These are phyloP conservation scores for Sambucus nigra DNA, from an alignment of 129 eudicot species.

Conservation along the genomic window DNA sequence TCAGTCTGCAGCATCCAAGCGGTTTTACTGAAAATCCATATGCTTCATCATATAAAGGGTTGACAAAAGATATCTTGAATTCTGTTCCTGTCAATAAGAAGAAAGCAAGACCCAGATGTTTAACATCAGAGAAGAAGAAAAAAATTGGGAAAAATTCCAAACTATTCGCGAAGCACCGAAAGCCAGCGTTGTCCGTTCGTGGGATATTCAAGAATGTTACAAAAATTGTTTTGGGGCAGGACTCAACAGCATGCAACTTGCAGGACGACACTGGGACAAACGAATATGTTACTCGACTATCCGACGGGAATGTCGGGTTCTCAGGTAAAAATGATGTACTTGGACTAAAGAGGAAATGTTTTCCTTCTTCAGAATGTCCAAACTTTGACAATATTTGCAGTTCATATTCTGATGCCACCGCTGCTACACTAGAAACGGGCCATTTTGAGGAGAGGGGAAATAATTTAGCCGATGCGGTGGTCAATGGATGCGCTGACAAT, in stretches of 20 bases:
- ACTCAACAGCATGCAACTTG: conserved; percentile 7
- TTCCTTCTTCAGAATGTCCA: neutral
- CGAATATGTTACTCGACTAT: conserved; percentile 6
- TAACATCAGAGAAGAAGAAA: conserved; percentile 7
- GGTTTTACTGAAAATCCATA: neutral
- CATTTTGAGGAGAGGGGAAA: conserved; percentile 3
- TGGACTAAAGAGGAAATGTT: conserved; percentile 6
- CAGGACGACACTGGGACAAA: conserved; percentile 1
- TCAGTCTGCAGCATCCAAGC: conserved; percentile 9
- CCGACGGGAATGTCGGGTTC: conserved; percentile 16
- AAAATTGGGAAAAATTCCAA: conserved; percentile 7
- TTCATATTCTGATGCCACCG: neutral
- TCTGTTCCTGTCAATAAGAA: conserved; percentile 3
- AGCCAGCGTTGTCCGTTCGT: conserved; percentile 1
- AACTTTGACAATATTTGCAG: neutral
- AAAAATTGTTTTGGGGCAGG: conserved; percentile 1
- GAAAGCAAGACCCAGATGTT: conserved; percentile 12
- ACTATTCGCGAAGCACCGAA: neutral
- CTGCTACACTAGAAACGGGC: conserved; percentile 1
- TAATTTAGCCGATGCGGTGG: neutral
- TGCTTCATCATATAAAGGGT: neutral
- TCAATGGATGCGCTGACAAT: conserved; percentile 9
- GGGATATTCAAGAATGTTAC: conserved; percentile 17
- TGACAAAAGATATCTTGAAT: conserved; percentile 4
- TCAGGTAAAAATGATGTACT: conserved; percentile 13